Evolutionary conservation across 257 asterid species (phyloP).

Genomic region (Marsdenia floribunda): DNA sequence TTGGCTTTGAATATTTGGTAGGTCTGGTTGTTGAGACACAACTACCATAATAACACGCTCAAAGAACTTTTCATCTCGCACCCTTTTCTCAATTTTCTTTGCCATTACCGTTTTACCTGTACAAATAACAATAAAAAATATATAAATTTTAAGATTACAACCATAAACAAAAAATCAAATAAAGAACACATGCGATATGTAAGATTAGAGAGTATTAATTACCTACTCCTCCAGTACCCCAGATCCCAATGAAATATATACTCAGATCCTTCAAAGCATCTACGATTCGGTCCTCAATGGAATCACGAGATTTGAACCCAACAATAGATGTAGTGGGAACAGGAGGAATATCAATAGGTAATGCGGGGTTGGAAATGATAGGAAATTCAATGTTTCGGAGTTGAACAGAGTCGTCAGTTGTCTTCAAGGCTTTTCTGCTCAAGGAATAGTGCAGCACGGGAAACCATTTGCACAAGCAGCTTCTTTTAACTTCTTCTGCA

Average conservation of each 20-base stretch:
- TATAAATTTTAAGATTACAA: not conserved
- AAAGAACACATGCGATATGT: not conserved
- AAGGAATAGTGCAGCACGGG: not conserved
- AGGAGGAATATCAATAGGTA: not conserved
- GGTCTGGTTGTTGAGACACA: not conserved
- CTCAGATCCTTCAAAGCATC: not conserved
- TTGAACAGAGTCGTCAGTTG: not conserved
- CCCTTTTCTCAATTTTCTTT: constrained; percentile 2
- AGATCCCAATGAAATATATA: not conserved
- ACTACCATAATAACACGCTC: not conserved
- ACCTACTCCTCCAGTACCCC: too few species aligned
- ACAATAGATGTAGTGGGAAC: not conserved
- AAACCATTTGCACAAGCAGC: not conserved
- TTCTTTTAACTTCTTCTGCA: not conserved
- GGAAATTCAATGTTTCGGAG: not conserved
- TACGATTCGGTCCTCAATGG: too few species aligned
- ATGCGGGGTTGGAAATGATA: not conserved
- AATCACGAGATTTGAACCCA: not conserved
- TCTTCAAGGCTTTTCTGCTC: not conserved
- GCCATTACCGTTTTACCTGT: constrained; percentile 19
- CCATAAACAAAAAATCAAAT: not conserved
- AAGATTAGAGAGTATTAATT: too few species aligned
- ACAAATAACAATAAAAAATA: not conserved
- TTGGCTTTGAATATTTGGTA: not conserved
- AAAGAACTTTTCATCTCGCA: not conserved